Percentiles rank a stretch among this genome's conserved stretches.
Conservation (phyloP, 129 eudicot species). For the Scalesia atractyloides region DNA sequence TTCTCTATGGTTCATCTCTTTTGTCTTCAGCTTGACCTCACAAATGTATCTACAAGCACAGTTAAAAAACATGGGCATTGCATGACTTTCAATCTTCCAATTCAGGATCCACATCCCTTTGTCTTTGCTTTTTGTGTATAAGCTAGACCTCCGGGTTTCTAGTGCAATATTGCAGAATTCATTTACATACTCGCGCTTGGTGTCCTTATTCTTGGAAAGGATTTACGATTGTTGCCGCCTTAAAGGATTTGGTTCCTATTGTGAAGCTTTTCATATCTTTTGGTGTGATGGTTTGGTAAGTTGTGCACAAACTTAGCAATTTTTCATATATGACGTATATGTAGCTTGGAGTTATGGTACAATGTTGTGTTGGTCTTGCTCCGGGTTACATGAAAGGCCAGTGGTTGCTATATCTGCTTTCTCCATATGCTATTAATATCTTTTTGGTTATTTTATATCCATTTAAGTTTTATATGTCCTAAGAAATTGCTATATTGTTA, state of each 20-base stretch:
- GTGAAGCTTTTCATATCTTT: conserved; percentile 76
- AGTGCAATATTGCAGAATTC: conserved; percentile 70
- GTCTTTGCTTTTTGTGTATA: conserved; percentile 51
- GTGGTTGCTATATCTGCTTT: conserved; percentile 82
- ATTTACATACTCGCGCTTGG: conserved; percentile 70
- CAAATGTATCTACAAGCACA: conserved; percentile 84
- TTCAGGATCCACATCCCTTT: conserved; percentile 54
- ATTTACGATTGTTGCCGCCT: conserved; percentile 51
- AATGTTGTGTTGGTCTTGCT: conserved; percentile 61
- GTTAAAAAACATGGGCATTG: conserved; percentile 61
- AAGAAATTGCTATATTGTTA: background rate
- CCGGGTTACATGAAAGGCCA: conserved; percentile 68
- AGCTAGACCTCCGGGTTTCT: conserved; percentile 41
- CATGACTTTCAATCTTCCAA: conserved; percentile 52
- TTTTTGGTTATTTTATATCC: background rate
- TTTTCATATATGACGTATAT: background rate
- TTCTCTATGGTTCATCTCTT: conserved; percentile 72
- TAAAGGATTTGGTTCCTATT: conserved; percentile 64
- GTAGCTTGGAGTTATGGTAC: conserved; percentile 85
- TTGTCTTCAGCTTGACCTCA: conserved; percentile 60
- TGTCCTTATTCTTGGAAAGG: conserved; percentile 76
- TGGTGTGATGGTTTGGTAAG: conserved; percentile 87
- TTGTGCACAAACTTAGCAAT: conserved; percentile 3
- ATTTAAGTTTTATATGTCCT: background rate
- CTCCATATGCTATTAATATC: conserved; percentile 61